Base-by-base conservation (phyloP, 768 basidiomycete genomes). In the Russula sp. region DNA sequence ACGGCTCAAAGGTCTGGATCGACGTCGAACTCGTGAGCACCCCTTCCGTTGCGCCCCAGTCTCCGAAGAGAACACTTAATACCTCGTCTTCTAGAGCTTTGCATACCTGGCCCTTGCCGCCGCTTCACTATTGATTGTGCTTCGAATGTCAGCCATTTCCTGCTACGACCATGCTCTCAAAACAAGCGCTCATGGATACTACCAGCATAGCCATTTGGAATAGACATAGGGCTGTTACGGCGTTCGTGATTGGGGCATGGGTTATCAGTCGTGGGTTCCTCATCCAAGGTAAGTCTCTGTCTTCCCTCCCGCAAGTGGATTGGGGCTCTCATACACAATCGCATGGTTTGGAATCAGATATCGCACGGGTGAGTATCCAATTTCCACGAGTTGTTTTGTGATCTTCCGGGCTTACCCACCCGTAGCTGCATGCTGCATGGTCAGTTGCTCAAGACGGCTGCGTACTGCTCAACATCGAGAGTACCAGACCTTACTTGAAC, bases 71-170 rank as follows among this genome's bases (percentile, higher is more conserved):
- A n/a, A 32, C 31, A 11, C 40, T 32, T 20, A 18, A 11, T 14
- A n/a, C 53, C 14, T 40, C 35, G 4, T 18, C 10, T 22, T 22
- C 20, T 40, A 49, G 58, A 49, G 20, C 34, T 59, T 59, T 32
- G 49, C 49, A 5, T 59, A 40, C 27, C 14, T 31, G 34, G 58
- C 58, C 22, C 50, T 59, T 13, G 44, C 37, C 2, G 45, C 56
- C 13, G 56, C 56, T 6, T 48, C 56, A n/a, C 44, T 57, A 9
- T 44, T 57, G n/a, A 48, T 57, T 32, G 56, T 57, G 10, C 32
- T 57, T 34, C 56, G 56, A 18, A 48, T 35, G 56, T 57, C 20
- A 11, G 56, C 35, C 3, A 13, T 40, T 14, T 14, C 40, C 13
- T 40, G 5, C 40, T 40, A 40, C 11, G 40, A 14, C 40, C 40